These are phyloP conservation scores for Phytophthora litchii DNA, from an alignment of 352 stramenopile genomes.

Conservation along the genomic window DNA sequence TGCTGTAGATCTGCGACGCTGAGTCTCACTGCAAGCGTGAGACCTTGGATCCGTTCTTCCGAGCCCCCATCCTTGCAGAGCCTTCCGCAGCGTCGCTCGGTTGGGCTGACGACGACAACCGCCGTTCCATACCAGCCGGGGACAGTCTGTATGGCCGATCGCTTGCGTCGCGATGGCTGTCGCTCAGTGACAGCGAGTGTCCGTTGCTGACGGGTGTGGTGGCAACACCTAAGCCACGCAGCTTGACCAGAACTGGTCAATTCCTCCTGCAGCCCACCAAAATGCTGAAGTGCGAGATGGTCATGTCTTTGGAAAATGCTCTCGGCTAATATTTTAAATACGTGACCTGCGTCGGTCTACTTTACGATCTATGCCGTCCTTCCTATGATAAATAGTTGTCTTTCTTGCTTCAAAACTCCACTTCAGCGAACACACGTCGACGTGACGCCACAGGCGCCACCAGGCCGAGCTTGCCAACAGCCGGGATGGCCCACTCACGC, in stretches of 20 bases:
- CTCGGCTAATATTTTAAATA: conserved; percentile 42
- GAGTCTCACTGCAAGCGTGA: background rate
- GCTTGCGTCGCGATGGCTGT: conserved; percentile 8
- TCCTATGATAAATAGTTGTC: conserved; percentile 33
- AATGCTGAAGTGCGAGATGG: conserved; percentile 2
- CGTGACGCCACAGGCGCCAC: conserved; percentile 49
- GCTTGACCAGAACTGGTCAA: conserved; percentile 22
- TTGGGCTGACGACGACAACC: conserved; percentile 16
- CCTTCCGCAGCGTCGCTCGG: background rate
- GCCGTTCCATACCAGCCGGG: conserved; percentile 27
- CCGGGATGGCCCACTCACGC: conserved; percentile 49
- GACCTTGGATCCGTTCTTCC: conserved; percentile 16
- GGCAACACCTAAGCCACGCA: background rate
- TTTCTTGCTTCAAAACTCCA: conserved; percentile 58
- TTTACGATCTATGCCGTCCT: conserved; percentile 32
- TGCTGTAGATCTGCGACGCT: conserved; percentile 24
- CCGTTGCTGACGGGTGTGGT: conserved; percentile 12
- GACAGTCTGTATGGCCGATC: background rate
- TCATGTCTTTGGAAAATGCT: conserved; percentile 7
- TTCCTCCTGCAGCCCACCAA: conserved; percentile 1
- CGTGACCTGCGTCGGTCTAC: conserved; percentile 21
- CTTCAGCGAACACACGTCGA: conserved; percentile 77
- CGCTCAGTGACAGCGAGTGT: conserved; percentile 4
- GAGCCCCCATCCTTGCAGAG: conserved; percentile 21
- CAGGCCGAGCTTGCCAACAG: conserved; percentile 47